Evolutionary conservation across 2,329 filamentous ascomycete species (phyloP).

Genomic region (Capronia epimyces): DNA sequence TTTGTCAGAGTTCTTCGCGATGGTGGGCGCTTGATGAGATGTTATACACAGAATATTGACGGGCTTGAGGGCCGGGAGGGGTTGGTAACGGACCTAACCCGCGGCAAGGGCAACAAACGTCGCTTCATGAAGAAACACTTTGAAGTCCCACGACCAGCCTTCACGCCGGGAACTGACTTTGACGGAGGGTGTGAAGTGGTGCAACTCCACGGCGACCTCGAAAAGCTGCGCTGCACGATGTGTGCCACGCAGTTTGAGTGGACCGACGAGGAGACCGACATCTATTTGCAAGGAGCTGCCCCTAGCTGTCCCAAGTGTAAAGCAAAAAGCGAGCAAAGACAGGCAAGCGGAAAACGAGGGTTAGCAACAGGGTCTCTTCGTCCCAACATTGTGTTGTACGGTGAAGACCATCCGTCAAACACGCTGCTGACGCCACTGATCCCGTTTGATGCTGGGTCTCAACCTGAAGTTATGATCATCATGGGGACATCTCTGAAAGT

Average conservation of each 20-base stretch:
- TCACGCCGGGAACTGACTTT: slow-evolving; percentile 23
- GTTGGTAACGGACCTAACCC: slow-evolving; percentile 56
- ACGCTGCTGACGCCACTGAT: slow-evolving; percentile 64
- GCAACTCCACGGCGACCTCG: slow-evolving; percentile 66
- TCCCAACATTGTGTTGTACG: slow-evolving; percentile 69
- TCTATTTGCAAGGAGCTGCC: slow-evolving; percentile 55
- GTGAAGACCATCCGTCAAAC: slow-evolving; percentile 65
- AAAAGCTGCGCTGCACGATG: slow-evolving; percentile 54
- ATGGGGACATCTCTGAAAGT: slow-evolving; percentile 66
- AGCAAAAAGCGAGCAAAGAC: slow-evolving; percentile 56
- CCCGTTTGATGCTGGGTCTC: slow-evolving; percentile 60
- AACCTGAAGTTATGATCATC: slow-evolving; percentile 63
- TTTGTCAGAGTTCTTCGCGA: slow-evolving; percentile 65
- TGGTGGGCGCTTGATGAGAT: slow-evolving; percentile 62
- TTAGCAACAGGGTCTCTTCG: slow-evolving; percentile 63
- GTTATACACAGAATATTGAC: slow-evolving; percentile 73
- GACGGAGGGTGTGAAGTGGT: slow-evolving; percentile 48
- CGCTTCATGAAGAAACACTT: slow-evolving; percentile 51
- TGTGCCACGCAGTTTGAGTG: slow-evolving; percentile 35
- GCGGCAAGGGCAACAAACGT: slow-evolving; percentile 57
- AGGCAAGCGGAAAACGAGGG: slow-evolving; percentile 61
- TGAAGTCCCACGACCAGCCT: slow-evolving; percentile 24
- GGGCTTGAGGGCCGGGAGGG: slow-evolving; percentile 67
- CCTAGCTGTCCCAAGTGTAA: slow-evolving; percentile 63
- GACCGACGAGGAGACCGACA: slow-evolving; percentile 47